Base-by-base conservation (phyloP, 2,329 filamentous ascomycete species). In the Exophiala sideris region DNA sequence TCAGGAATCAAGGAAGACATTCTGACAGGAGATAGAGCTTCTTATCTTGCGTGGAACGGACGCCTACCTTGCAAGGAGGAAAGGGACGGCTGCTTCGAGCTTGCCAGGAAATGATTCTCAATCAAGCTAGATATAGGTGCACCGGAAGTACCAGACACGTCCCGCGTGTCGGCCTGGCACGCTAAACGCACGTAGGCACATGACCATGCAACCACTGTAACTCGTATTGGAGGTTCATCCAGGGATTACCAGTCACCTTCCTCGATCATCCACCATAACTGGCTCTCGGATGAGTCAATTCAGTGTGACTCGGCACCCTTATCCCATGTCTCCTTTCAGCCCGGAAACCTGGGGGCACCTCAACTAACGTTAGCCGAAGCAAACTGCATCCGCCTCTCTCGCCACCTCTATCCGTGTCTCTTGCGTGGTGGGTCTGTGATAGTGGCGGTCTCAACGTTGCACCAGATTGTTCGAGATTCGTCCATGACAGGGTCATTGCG, bases 201-300 rank as follows among this genome's bases (percentile, higher is more conserved):
- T 59, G 57, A 59, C 57, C 52, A 50, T 59, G 56, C 56, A 59
- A 50, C 29, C 56, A 50, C 46, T 59, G 45, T 55, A 44, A 12
- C 18, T 14, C 24, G 11, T 44, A 24, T 32, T 32, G n/a, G 12
- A 29, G 24, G 41, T 7, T 21, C n/a, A 16, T 10, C 46, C 20
- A 48, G 34, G 45, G 40, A 18, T 44, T 10, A 14, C 16, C 24
- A 29, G 39, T 45, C 42, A 11, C 39, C 52, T 24, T 36, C 49
- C 45, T 16, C 41, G 18, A 10, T 29, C 42, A n/a, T 46, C 12
- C n/a, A 42, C 16, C 33, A 33, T 48, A 38, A 50, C 24, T 49
- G 40, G 54, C 20, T 50, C 20, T 29, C 40, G 33, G 16, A 46
- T 52, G 45, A 52, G 49, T 52, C 54, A 56, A 56, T 9, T 45